Evolutionary conservation across 2,329 filamentous ascomycete species (phyloP).

Genomic region (Fusarium annulatum): DNA sequence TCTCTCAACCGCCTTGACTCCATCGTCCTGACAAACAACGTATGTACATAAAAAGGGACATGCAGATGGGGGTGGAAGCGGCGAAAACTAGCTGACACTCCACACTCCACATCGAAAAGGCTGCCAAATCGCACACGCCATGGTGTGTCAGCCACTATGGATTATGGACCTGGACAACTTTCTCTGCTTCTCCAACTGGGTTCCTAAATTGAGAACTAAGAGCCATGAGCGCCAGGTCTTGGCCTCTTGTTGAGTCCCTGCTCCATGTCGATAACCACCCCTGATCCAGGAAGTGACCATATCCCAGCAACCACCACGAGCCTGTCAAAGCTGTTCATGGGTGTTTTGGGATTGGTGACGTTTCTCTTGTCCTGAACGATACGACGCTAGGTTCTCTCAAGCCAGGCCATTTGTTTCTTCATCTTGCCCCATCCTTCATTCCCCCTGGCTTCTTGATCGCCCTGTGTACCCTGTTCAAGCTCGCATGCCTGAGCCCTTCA

Average conservation of each 20-base stretch:
- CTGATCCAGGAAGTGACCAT: slow-evolving; percentile 38
- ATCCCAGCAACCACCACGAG: slow-evolving; percentile 45
- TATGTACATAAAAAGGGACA: slow-evolving; percentile 27
- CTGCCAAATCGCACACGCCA: slow-evolving; percentile 31
- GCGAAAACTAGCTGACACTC: slow-evolving; percentile 33
- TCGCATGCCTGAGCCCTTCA: slow-evolving; percentile 46
- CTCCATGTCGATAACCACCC: slow-evolving; percentile 41
- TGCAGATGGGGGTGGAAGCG: slow-evolving; percentile 29
- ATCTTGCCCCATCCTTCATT: slow-evolving; percentile 37
- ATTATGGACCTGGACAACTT: slow-evolving; percentile 26
- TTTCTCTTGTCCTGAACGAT: slow-evolving; percentile 44
- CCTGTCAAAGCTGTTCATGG: slow-evolving; percentile 42
- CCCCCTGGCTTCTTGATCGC: slow-evolving; percentile 46
- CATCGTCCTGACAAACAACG: slow-evolving; percentile 13
- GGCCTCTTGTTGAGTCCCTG: slow-evolving; percentile 43
- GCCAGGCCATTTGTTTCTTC: slow-evolving; percentile 45
- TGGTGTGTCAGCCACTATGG: slow-evolving; percentile 35
- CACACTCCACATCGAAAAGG: slow-evolving; percentile 30
- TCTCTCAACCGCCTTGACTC: slow-evolving; percentile 42
- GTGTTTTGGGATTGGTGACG: slow-evolving; percentile 40
- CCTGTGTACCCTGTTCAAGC: slow-evolving; percentile 45
- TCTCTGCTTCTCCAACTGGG: slow-evolving; percentile 37
- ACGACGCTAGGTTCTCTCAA: slow-evolving; percentile 36
- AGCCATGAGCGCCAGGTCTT: slow-evolving; percentile 39
- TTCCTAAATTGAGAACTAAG: slow-evolving; percentile 43